These are phyloP conservation scores for Carex kokanica DNA, from an alignment of 176 grass and related monocot species.

Conservation along the genomic window DNA sequence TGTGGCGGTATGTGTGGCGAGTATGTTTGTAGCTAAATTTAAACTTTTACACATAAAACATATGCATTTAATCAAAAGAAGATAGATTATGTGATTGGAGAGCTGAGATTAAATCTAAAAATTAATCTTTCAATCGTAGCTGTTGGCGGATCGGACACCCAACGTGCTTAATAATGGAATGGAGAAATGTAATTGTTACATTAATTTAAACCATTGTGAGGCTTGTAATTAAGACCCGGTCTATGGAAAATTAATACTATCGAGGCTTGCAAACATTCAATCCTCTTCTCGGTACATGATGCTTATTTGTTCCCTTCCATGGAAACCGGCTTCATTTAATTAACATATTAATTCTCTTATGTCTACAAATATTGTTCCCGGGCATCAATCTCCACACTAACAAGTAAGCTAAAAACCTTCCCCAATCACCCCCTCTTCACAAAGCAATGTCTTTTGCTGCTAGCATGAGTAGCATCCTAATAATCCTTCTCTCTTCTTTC, in stretches of 20 bases:
- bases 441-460: slow-evolving; percentile 7
- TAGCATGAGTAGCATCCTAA: not conserved
- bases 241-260: not conserved
- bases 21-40: too few species aligned
- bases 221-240: not conserved
- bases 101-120: too few species aligned
- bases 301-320: slow-evolving; percentile 24
- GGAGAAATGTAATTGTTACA: not conserved
- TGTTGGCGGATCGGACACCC: too few species aligned
- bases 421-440: not conserved
- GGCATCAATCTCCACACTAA: not conserved
- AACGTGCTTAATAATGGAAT: too few species aligned
- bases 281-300: slow-evolving; percentile 31
- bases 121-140: too few species aligned
- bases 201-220: not conserved
- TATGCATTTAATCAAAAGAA: too few species aligned
- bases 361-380: slow-evolving; percentile 8
- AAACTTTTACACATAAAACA: too few species aligned
- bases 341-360: slow-evolving; percentile 3
- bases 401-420: not conserved
- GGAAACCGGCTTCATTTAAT: slow-evolving; percentile 14
- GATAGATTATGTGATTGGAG: too few species aligned
- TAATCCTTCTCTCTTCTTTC: not conserved
- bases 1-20: too few species aligned
- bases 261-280: slow-evolving; percentile 16